Conservation (phyloP, 2,329 filamentous ascomycete genomes). For the Chrysoporthe cubensis region DNA sequence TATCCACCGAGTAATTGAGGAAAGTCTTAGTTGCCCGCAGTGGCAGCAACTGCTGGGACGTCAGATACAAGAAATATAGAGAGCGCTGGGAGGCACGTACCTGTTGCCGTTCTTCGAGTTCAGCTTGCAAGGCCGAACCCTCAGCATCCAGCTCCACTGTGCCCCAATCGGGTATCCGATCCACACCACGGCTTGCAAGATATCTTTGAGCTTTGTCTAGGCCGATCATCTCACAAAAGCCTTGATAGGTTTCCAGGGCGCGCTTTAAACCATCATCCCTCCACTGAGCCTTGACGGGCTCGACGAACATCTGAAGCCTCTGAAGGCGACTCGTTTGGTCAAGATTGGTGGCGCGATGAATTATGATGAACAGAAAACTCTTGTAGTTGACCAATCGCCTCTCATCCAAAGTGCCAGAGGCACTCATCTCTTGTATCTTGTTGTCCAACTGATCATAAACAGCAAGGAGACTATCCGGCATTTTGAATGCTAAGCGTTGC, state of each 20-base stretch:
- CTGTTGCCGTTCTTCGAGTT: constrained; percentile 76
- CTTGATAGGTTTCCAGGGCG: constrained; percentile 73
- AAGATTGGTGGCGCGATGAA: constrained; percentile 82
- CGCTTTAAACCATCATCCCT: constrained; percentile 69
- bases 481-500: constrained; percentile 84
- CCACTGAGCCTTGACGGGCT: constrained; percentile 84
- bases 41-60: constrained; percentile 63
- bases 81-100: constrained; percentile 43
- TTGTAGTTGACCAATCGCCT: constrained; percentile 84
- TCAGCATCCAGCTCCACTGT: constrained; percentile 75
- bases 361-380: constrained; percentile 91
- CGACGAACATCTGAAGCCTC: constrained; percentile 76
- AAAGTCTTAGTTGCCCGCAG: constrained; percentile 88
- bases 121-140: constrained; percentile 76
- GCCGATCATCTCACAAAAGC: constrained; percentile 79
- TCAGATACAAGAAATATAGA: background rate
- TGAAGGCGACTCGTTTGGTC: constrained; percentile 71
- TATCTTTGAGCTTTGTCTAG: constrained; percentile 83
- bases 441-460: constrained; percentile 87
- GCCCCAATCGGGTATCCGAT: constrained; percentile 83
- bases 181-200: constrained; percentile 71
- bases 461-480: constrained; percentile 85
- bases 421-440: constrained; percentile 79
- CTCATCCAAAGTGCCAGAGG: constrained; percentile 74
- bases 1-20: constrained; percentile 89